Evolutionary conservation across 441 rosid species (phyloP), one percentile per base, ranked within the genome.

Genomic region (Populus tomentosa): DNA sequence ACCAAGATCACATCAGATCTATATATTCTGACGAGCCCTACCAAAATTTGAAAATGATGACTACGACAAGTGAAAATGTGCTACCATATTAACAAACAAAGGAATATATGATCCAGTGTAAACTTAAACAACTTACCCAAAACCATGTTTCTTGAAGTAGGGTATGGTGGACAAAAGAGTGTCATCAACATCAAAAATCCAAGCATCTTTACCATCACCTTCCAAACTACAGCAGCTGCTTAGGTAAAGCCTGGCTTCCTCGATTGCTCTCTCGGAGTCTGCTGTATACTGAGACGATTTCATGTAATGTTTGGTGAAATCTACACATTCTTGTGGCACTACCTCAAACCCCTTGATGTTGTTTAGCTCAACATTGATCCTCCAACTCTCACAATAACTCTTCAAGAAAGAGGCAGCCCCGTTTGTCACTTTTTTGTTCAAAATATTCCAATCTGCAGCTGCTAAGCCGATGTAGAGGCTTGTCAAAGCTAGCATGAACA

Each of bases 101-200:
- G 30, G 9, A 28, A 63, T 23, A 30, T 35, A 16, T 13, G 32
- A 69, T 59, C 69, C 14, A 5, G n/a, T 16, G 30, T 28, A 50
- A 46, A 50, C 30, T 28, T 16, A 62, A 1, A 30, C 6, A 18
- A 70, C 82, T 75, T 80, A 93, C 97, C 97, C 99, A 80, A 84
- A 93, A 36, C 84, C 84, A 81, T 93, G 97, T 26, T 92, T 88
- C 69, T 86, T 85, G 83, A 86, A 95, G 80, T 86, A 95, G 7
- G 98, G 99, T 65, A 93, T 89, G 84, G 94, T 92, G 33, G 99
- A 95, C 82, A 95, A 85, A 73, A 95, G 87, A 56, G 99, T 95
- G 81, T 95, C 99, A 68, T 93, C 98, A 33, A 93, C 83, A 78
- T 95, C 97, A 79, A 92, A 95, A 74, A 93, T 77, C 99, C 99